Conservation (phyloP, 208 protist genomes). For the Porcisia hertigi region DNA sequence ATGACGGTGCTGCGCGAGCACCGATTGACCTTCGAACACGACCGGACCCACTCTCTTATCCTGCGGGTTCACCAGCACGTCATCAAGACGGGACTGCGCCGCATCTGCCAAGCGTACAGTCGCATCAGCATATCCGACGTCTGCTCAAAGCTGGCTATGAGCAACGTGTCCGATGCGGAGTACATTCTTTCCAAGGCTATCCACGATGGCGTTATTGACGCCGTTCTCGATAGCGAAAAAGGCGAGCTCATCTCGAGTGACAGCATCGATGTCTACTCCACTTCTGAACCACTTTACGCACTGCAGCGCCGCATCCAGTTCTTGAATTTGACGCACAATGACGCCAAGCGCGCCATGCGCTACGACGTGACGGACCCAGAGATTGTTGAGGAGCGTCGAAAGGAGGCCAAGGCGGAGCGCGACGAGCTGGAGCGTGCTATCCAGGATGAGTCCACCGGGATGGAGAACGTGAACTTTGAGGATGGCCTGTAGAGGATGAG, state of each 20-base stretch:
- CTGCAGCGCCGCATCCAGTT: slow-evolving; percentile 96
- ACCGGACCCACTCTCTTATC: slow-evolving; percentile 96
- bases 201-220: slow-evolving; percentile 97
- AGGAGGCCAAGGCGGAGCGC: slow-evolving; percentile 58
- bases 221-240: slow-evolving; percentile 94
- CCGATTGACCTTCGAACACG: slow-evolving; percentile 88
- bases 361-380: slow-evolving; percentile 86
- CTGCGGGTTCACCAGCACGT: slow-evolving; percentile 97
- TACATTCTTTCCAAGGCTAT: slow-evolving; percentile 98
- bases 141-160: slow-evolving; percentile 95
- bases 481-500: slow-evolving; percentile 61
- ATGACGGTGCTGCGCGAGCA: slow-evolving; percentile 92
- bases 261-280: slow-evolving; percentile 95
- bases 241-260: slow-evolving; percentile 94
- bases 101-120: slow-evolving; percentile 97
- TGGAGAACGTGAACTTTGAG: slow-evolving; percentile 81
- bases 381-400: slow-evolving; percentile 74
- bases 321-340: slow-evolving; percentile 95
- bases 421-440: slow-evolving; percentile 71
- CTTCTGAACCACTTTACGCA: slow-evolving; percentile 93
- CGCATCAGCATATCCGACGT: slow-evolving; percentile 97
- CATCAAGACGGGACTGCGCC: slow-evolving; percentile 96
- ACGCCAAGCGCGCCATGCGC: slow-evolving; percentile 92
- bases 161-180: slow-evolving; percentile 95
- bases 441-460: slow-evolving; percentile 67